Evolutionary conservation across 2,329 filamentous ascomycete genomes (phyloP).

Genomic region (Aureobasidium vineae): DNA sequence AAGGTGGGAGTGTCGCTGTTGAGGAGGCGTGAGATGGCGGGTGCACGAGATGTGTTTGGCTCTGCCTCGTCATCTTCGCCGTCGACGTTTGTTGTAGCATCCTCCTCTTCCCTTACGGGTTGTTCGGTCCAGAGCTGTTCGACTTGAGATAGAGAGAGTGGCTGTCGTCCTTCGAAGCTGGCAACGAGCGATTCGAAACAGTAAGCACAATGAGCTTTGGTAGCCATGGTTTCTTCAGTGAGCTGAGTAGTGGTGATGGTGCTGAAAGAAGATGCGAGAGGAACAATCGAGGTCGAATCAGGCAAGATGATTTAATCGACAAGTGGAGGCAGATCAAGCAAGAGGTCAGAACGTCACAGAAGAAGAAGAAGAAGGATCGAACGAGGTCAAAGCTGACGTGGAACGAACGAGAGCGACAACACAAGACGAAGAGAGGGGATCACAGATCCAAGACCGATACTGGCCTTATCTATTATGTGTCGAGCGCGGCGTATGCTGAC

Average conservation of each 20-base stretch:
- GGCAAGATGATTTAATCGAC: neutral
- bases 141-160: constrained; percentile 66
- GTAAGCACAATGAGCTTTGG: constrained; percentile 79
- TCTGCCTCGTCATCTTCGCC: constrained; percentile 26
- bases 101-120: constrained; percentile 37
- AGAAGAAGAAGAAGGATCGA: neutral
- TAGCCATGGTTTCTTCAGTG: constrained; percentile 63
- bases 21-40: constrained; percentile 48
- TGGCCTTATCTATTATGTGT: neutral
- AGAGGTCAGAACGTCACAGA: constrained; percentile 15
- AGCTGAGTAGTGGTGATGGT: neutral
- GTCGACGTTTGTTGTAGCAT: constrained; percentile 33
- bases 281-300: neutral
- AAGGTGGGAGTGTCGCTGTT: constrained; percentile 32
- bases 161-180: constrained; percentile 66
- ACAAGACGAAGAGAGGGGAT: neutral
- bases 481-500: neutral
- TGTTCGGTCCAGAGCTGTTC: constrained; percentile 64
- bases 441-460: neutral
- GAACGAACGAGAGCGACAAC: neutral
- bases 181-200: constrained; percentile 88
- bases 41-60: constrained; percentile 37
- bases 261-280: neutral
- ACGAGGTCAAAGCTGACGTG: neutral
- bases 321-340: neutral